Evolutionary conservation across 257 asterid genomes (phyloP), one percentile per base, ranked within the genome.

Genomic region (Forsythia suspensa): DNA sequence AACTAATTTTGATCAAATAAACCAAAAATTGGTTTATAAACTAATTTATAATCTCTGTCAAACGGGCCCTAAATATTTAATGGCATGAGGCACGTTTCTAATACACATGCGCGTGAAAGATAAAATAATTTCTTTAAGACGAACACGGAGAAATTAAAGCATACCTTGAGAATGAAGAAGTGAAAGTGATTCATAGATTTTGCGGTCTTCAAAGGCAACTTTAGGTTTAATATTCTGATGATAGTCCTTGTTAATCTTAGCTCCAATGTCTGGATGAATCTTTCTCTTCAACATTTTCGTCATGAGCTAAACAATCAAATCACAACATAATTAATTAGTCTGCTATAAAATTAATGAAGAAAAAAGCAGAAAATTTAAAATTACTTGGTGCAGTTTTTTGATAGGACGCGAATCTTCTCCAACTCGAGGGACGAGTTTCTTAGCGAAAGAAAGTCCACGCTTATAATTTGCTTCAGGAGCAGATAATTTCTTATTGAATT

Each of bases 241-340:
- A 7, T 51, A 51, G 69, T 76, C 70, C 63, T 74, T 72, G 46
- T 74, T 65, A 10, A 65, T n/a, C 73, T 82, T 85, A 39, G 67
- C 74, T 65, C 75, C 88, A 48, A 81, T 52, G 40, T 89, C 94
- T 0, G 96, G 96, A 70, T 92, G 96, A 77, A 92, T 82, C 89
- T 92, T 92, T 79, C 82, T 88, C 82, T 79, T 90, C 91, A 90
- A 66, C 90, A 90, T 87, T 85, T 82, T 88, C 67, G 91, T 81
- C 86, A 90, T 82, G 86, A 90, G 16, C 97, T 91, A 76, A 42
- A 51, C 18, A 72, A 46, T 46, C 24, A 77, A 12, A 46, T 5
- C 3, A 13, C 4, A 38, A 8, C 41, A 6, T 20, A 6, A 21
- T 18, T 11, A 41, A 6, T 52, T 40, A 18, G 10, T 8, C 24